Base-by-base conservation (phyloP, 108 stramenopile genomes). In the Pseudonitzschia delicatissima region DNA sequence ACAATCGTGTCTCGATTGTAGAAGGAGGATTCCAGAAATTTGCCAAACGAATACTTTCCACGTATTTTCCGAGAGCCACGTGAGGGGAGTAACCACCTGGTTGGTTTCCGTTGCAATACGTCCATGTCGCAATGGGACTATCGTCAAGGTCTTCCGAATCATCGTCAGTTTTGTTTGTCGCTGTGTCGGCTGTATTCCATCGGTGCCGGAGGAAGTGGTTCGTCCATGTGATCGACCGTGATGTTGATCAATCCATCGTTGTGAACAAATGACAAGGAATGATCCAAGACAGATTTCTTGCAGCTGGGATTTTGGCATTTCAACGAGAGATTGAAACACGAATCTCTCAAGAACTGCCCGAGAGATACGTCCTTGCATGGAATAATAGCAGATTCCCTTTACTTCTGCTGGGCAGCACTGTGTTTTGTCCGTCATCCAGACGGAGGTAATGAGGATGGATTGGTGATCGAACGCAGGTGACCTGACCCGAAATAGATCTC, bases 11-110 rank as follows among this genome's bases (percentile, higher is more conserved):
- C 75, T 26, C 92, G 81, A 60, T 98, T 98, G 80, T 98, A 96
- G 68, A 96, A 98, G 50, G 80, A 88, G 0, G 74, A 76, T 61
- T 98, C 98, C 8, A 98, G 73, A 61, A 98, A 96, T 80, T 98
- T 98, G 21, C 98, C 98, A 69, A 98, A 97, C 7, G 84, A 86
- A 73, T 88, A 92, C 72, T 96, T n/a, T 95, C 94, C 96, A 96
- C 3, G 96, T 94, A 72, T 97, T 92, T 45, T 96, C 94, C 35
- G 87, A 67, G 32, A 98, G 78, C 66, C 78, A 87, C 8, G 73
- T 68, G 8, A 92, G 64, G 4, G 94, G 92, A 4, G 96, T 95
- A 17, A 96, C 96, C 50, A 96, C 88, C 57, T 80, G 77, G 28
- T 58, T 60, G 71, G n/a, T 96, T 97, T 23, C 86, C 75, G 29